Evolutionary conservation across 129 eudicot genomes (phyloP).

Genomic region (Pulicaria dysenterica): DNA sequence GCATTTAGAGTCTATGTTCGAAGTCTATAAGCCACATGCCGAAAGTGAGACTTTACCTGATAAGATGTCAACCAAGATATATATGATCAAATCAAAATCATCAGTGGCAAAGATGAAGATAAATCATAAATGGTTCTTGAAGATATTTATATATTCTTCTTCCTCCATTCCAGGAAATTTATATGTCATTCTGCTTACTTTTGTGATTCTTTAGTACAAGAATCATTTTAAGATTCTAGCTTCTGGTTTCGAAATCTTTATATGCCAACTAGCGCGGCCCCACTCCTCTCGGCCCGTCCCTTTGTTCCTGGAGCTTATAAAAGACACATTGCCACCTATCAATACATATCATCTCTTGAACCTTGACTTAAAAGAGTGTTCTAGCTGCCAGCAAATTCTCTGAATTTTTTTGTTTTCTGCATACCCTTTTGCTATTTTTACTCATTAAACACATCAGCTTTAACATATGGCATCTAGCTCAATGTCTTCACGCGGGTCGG

Average conservation of each 20-base stretch:
- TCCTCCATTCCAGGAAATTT: constrained; percentile 24
- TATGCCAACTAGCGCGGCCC: constrained; percentile 58
- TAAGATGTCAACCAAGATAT: constrained; percentile 27
- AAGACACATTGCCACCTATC: constrained; percentile 46
- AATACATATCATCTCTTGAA: constrained; percentile 38
- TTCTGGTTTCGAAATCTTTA: constrained; percentile 36
- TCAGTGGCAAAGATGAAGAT: constrained; percentile 13
- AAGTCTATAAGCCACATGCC: background rate
- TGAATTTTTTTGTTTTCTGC: no score
- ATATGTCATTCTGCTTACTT: constrained; percentile 30
- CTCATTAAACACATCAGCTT: constrained; percentile 18
- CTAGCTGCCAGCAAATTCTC: background rate
- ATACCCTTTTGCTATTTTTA: background rate
- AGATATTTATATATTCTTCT: constrained; percentile 20
- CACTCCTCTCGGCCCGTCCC: constrained; percentile 36
- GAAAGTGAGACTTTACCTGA: constrained; percentile 24
- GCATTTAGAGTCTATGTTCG: constrained; percentile 19
- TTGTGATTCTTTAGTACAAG: constrained; percentile 45
- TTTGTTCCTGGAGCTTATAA: constrained; percentile 57
- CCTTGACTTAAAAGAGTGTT: constrained; percentile 27
- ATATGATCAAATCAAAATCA: background rate
- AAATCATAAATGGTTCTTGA: constrained; percentile 32
- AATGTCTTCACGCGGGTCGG: constrained; percentile 53
- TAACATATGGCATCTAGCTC: constrained; percentile 51
- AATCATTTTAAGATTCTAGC: constrained; percentile 36